Conservation (phyloP, 192 early-diverging fungal genomes). For the Umbelopsis sp. region DNA sequence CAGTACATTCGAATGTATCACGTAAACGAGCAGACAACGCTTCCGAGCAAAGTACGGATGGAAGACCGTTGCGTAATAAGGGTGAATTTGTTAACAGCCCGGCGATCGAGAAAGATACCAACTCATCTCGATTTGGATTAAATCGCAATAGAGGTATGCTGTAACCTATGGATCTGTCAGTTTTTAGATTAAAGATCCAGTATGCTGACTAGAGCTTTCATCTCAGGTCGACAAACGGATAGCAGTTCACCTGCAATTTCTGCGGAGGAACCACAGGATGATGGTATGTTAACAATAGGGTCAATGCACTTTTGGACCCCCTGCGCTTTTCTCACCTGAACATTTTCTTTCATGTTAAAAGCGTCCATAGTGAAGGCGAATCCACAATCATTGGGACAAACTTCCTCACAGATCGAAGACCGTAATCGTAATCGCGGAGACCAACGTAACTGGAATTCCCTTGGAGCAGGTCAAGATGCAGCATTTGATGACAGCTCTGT, state of each 20-base stretch:
- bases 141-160: slow-evolving; percentile 16
- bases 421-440: neutral
- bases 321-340: neutral
- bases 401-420: neutral
- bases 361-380: neutral
- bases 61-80: slow-evolving; percentile 23
- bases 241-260: neutral
- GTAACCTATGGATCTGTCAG: neutral
- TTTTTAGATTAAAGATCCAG: too few relatives aligned
- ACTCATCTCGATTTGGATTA: slow-evolving; percentile 12
- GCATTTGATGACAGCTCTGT: neutral
- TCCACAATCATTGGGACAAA: neutral
- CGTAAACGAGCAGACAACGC: slow-evolving; percentile 27
- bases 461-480: neutral
- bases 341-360: neutral
- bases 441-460: neutral
- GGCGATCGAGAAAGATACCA: slow-evolving; percentile 3
- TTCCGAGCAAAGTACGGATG: slow-evolving; percentile 18
- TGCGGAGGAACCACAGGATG: neutral
- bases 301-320: neutral
- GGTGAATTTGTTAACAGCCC: slow-evolving; percentile 10
- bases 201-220: too few relatives aligned
- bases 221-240: neutral
- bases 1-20: slow-evolving; percentile 28
- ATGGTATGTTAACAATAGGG: neutral